Conservation (phyloP, 495 filamentous ascomycete genomes). For the Extremus antarcticus region DNA sequence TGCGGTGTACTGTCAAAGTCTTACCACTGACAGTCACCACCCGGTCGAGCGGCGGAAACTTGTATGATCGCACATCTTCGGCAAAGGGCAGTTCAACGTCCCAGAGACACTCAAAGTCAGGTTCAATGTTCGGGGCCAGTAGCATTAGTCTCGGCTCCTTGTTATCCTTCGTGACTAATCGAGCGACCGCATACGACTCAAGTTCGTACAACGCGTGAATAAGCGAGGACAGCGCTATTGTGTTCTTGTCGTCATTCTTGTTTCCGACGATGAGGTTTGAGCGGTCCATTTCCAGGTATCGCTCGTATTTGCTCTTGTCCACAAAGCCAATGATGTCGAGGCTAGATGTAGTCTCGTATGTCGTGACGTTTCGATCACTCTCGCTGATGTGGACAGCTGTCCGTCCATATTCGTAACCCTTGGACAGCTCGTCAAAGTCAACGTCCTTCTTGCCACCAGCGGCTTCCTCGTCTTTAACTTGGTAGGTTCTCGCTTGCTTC, state of each 20-base stretch:
- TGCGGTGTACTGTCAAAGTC: constrained; percentile 67
- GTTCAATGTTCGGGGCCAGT: constrained; percentile 70
- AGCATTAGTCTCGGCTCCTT: constrained; percentile 68
- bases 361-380: constrained; percentile 71
- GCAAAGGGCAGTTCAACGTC: constrained; percentile 90
- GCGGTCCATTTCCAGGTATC: constrained; percentile 74
- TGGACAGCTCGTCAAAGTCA: constrained; percentile 70
- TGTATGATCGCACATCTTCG: constrained; percentile 81
- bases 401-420: constrained; percentile 87
- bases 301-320: constrained; percentile 35
- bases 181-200: constrained; percentile 77
- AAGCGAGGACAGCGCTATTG: constrained; percentile 76
- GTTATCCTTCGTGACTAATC: constrained; percentile 71
- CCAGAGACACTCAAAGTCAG: constrained; percentile 75
- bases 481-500: constrained; percentile 63
- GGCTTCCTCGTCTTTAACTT: constrained; percentile 59
- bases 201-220: constrained; percentile 79
- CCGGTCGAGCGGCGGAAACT: constrained; percentile 80
- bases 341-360: constrained; percentile 59
- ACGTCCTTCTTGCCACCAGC: constrained; percentile 79
- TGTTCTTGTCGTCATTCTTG: constrained; percentile 60
- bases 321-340: constrained; percentile 85
- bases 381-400: constrained; percentile 83
- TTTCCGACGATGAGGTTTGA: constrained; percentile 63
- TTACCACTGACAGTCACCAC: constrained; percentile 88